Percentiles rank a stretch among this genome's conserved stretches.
Evolutionary conservation across 1,284 basidiomycete genomes (phyloP).

Genomic region (Lignosus rhinocerotis): DNA sequence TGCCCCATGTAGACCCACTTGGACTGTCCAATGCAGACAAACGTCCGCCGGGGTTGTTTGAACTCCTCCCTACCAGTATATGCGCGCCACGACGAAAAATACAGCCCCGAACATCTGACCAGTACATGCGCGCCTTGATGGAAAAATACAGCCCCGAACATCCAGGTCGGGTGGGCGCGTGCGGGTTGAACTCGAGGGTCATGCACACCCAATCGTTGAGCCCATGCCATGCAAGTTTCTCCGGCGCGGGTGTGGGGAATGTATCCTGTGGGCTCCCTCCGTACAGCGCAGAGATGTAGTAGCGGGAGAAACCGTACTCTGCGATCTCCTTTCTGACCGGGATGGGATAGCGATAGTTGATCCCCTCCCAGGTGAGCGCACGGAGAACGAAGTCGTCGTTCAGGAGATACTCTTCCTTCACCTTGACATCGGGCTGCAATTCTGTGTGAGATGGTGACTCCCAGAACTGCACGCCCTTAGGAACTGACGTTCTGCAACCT

Average conservation of each 20-base stretch:
- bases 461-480: no score
- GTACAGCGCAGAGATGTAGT: constrained; percentile 34
- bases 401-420: constrained; percentile 14
- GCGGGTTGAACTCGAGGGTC: constrained; percentile 5
- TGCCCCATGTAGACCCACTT: constrained; percentile 11
- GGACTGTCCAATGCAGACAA: background rate
- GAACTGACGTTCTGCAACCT: background rate
- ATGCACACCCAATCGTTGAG: constrained; percentile 11
- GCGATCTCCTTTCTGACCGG: constrained; percentile 8
- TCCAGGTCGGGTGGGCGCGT: constrained; percentile 10
- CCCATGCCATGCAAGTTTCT: constrained; percentile 5
- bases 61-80: background rate
- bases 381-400: constrained; percentile 10
- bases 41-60: background rate
- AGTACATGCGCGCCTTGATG: background rate
- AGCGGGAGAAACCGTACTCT: constrained; percentile 24
- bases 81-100: background rate
- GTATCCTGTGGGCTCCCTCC: constrained; percentile 35
- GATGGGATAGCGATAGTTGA: constrained; percentile 11
- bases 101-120: constrained; percentile 2
- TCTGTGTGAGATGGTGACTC: background rate
- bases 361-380: constrained; percentile 9
- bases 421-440: constrained; percentile 6
- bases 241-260: constrained; percentile 23
- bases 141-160: constrained; percentile 7